Evolutionary conservation across 2,329 filamentous ascomycete species (phyloP).

Genomic region (Parastagonospora avenae): DNA sequence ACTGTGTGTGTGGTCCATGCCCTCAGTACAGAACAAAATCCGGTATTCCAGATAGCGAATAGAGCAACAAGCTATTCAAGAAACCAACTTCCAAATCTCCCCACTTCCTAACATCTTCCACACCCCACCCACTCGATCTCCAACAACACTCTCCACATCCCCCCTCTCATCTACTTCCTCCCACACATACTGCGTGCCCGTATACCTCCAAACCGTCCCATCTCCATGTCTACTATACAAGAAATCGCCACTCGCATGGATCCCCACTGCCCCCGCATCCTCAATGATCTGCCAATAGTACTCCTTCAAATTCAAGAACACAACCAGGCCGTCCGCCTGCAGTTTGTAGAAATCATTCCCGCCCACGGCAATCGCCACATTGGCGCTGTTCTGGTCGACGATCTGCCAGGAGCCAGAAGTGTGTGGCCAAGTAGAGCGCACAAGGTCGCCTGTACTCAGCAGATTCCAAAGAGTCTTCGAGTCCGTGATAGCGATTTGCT

Average conservation of each 20-base stretch:
- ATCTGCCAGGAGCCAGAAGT: constrained; percentile 22
- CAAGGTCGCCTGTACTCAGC: constrained; percentile 29
- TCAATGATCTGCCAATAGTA: constrained; percentile 32
- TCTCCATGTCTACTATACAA: constrained; percentile 32
- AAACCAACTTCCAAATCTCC: constrained; percentile 30
- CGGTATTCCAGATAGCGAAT: no score
- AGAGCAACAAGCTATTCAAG: no score
- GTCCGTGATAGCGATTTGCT: constrained; percentile 33
- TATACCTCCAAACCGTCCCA: constrained; percentile 35
- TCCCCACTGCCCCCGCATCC: constrained; percentile 11
- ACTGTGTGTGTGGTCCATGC: no score
- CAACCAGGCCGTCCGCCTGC: constrained; percentile 27
- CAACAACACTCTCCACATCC: constrained; percentile 16
- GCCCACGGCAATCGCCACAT: constrained; percentile 29
- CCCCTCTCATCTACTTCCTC: constrained; percentile 29
- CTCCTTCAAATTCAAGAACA: constrained; percentile 29
- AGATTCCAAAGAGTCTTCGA: constrained; percentile 33
- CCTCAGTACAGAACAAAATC: no score
- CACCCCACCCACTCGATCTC: constrained; percentile 28
- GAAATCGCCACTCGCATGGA: constrained; percentile 24
- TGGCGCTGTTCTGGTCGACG: constrained; percentile 29
- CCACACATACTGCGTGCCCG: constrained; percentile 31
- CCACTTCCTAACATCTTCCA: constrained; percentile 26
- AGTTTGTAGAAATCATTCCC: constrained; percentile 39
- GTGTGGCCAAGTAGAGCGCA: constrained; percentile 32